A percentile compares a stretch with the other conserved stretches of the same genome.
phyloP scores from a whole-genome alignment of 495 filamentous ascomycete genomes.

The Aspergillus coremiiformis region DNA sequence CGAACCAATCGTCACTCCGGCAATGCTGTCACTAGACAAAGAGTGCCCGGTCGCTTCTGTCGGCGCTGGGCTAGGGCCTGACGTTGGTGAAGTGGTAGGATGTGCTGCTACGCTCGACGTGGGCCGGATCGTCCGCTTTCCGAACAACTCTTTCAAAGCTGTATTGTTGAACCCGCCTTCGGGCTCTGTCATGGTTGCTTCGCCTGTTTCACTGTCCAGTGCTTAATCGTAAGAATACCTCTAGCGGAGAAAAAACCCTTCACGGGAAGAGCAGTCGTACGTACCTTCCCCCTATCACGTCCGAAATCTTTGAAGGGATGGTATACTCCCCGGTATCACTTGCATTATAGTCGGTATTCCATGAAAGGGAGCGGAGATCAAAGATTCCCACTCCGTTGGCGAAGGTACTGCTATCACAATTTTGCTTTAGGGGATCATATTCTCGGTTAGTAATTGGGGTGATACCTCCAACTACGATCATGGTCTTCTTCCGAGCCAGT shows the following conservation, averaged over 20 bases:
- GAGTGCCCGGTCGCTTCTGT: too few relatives aligned
- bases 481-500: not conserved
- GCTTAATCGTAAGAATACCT: not conserved
- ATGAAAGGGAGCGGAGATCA: not conserved
- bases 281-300: slow-evolving; percentile 6
- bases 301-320: not conserved
- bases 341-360: slow-evolving; percentile 3
- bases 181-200: not conserved
- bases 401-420: slow-evolving; percentile 1
- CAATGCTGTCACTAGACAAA: not conserved
- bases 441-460: not conserved
- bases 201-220: not conserved
- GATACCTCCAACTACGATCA: slow-evolving; percentile 1
- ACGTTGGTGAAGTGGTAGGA: not conserved
- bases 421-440: not conserved
- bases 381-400: slow-evolving; percentile 4
- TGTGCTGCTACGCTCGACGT: not conserved
- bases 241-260: not conserved
- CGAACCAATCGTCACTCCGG: too few relatives aligned
- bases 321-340: not conserved
- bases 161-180: slow-evolving; percentile 2
- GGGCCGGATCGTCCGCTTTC: not conserved
- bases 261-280: not conserved
- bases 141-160: not conserved
- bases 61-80: too few relatives aligned